These are phyloP conservation scores for Linderina pennispora DNA, from an alignment of 192 early-diverging fungal species.

Conservation along the genomic window DNA sequence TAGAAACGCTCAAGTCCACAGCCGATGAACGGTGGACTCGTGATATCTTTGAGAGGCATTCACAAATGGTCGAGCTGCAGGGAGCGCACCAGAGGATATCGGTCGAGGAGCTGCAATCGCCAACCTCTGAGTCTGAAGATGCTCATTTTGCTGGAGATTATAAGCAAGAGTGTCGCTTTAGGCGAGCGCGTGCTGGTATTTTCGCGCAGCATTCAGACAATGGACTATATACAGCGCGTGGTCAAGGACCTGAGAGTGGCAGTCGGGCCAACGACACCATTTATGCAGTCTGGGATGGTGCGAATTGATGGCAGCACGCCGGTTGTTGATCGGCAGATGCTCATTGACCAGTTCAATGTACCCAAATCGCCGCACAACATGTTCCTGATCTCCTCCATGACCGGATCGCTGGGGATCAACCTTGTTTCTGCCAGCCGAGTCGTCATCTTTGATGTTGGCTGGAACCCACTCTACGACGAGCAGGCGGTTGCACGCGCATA, in stretches of 20 bases:
- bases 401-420: conserved; percentile 58
- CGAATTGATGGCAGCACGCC: conserved; percentile 53
- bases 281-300: too few species aligned
- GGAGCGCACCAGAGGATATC: too few species aligned
- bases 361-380: conserved; percentile 17
- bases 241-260: conserved; percentile 11
- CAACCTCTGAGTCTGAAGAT: conserved; percentile 55
- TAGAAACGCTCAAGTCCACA: too few species aligned
- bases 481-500: conserved; percentile 69
- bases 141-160: conserved; percentile 52
- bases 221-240: conserved; percentile 41
- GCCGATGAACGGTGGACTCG: too few species aligned
- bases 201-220: conserved; percentile 60
- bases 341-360: conserved; percentile 62
- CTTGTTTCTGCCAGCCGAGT: conserved; percentile 66
- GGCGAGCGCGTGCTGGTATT: conserved; percentile 72
- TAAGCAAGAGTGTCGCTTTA: conserved; percentile 32
- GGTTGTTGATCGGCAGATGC: conserved; percentile 41
- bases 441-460: conserved; percentile 66
- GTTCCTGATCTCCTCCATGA: conserved; percentile 57
- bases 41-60: too few species aligned
- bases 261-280: not conserved
- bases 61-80: too few species aligned
- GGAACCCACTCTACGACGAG: conserved; percentile 75
- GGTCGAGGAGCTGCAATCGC: too few species aligned